Evolutionary conservation across 257 asterid genomes (phyloP).

Genomic region (Solanum ossicruentum): DNA sequence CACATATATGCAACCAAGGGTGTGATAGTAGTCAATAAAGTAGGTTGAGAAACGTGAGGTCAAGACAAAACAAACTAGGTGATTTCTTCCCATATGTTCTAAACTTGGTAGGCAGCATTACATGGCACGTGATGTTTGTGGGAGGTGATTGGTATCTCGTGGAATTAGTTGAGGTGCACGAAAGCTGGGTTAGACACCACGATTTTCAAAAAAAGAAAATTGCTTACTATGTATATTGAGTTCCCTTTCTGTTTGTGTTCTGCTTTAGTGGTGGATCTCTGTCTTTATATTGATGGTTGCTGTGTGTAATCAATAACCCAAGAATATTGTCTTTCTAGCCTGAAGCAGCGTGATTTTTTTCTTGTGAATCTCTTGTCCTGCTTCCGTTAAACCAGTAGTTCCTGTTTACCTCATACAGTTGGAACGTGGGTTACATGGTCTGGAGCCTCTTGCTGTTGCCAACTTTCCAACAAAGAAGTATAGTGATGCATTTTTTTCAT

Average conservation of each 20-base stretch:
- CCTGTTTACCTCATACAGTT: slow-evolving; percentile 26
- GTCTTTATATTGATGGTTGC: background rate
- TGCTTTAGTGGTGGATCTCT: background rate
- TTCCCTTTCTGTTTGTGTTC: background rate
- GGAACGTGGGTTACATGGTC: slow-evolving; percentile 71
- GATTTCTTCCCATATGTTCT: background rate
- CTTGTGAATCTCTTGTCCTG: background rate
- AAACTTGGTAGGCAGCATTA: background rate
- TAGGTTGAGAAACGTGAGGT: background rate
- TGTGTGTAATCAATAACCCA: background rate
- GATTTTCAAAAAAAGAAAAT: background rate
- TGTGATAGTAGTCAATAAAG: background rate
- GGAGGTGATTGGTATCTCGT: background rate
- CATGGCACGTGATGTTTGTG: background rate
- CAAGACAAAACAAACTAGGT: background rate
- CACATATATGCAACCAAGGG: background rate
- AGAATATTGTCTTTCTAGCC: background rate
- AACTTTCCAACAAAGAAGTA: slow-evolving; percentile 58
- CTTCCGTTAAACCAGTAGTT: background rate
- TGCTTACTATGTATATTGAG: background rate
- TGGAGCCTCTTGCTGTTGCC: slow-evolving; percentile 57
- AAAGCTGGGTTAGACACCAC: rapidly evolving
- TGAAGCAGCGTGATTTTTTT: background rate
- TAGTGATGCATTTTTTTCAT: slow-evolving; percentile 38
- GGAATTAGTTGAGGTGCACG: background rate